Evolutionary conservation across 352 stramenopile species (phyloP).

Genomic region (Globisporangium nunn): DNA sequence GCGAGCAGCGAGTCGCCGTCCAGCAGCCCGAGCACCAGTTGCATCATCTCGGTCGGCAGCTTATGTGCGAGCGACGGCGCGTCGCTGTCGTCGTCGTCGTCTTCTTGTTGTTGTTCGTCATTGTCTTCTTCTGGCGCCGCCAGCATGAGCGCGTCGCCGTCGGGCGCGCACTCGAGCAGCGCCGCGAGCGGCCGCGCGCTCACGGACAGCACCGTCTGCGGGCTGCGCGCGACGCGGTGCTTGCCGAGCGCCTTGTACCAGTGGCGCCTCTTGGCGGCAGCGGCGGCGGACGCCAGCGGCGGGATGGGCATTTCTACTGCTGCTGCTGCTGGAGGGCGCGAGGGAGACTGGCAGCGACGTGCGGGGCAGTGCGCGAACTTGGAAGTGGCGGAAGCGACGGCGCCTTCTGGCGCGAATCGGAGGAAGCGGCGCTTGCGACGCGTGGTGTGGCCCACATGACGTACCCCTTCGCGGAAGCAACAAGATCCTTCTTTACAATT

Average conservation of each 20-base stretch:
- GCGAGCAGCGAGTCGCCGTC: constrained; percentile 53
- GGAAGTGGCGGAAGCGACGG: neutral
- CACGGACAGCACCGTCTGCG: constrained; percentile 10
- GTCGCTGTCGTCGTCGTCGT: constrained; percentile 4
- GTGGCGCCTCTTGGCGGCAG: constrained; percentile 39
- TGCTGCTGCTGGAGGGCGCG: neutral
- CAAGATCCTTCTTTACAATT: neutral
- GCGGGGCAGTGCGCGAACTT: neutral
- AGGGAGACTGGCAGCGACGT: neutral
- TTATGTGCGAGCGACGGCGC: constrained; percentile 24
- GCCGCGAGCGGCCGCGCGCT: neutral
- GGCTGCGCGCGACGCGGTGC: constrained; percentile 12
- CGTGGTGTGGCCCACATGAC: neutral
- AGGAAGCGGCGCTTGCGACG: no score
- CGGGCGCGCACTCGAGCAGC: constrained; percentile 14
- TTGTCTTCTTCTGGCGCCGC: neutral
- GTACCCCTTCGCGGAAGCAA: neutral
- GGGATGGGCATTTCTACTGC: neutral
- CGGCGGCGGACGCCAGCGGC: neutral
- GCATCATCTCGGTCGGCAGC: constrained; percentile 49
- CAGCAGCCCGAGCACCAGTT: constrained; percentile 33
- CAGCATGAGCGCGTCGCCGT: constrained; percentile 18
- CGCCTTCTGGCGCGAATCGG: neutral
- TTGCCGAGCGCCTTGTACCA: constrained; percentile 26
- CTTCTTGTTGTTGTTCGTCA: neutral